Percentiles rank a stretch among this genome's conserved stretches.
These are phyloP conservation scores for Chlamydomonas incerta DNA, from an alignment of 139 green algal species.

Conservation along the genomic window DNA sequence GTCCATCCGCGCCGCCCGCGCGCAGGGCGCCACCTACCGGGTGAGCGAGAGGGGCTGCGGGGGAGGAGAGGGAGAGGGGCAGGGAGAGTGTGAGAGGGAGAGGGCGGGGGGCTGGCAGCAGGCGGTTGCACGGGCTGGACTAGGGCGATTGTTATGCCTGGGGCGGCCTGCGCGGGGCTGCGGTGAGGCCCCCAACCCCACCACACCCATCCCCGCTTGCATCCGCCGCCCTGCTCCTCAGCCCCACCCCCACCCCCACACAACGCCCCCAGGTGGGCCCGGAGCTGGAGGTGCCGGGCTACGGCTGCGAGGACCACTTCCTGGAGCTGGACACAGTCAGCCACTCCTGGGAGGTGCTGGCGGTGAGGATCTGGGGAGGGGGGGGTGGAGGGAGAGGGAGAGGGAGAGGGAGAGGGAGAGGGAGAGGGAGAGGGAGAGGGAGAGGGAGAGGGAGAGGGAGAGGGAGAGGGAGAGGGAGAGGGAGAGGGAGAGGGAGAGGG, in stretches of 20 bases:
- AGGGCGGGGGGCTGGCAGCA: too few species aligned
- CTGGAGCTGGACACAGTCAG: constrained; percentile 90
- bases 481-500: constrained; percentile 54
- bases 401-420: not conserved
- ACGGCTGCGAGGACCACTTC: constrained; percentile 99
- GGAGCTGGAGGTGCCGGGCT: constrained; percentile 96
- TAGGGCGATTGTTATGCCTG: too few species aligned
- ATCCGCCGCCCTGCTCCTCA: too few species aligned
- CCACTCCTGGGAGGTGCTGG: constrained; percentile 92
- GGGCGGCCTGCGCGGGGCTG: too few species aligned
- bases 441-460: too few species aligned
- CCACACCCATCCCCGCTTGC: too few species aligned
- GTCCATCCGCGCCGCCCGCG: constrained; percentile 8
- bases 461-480: too few species aligned
- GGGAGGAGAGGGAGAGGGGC: not conserved
- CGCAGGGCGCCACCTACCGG: constrained; percentile 78
- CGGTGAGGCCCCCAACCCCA: too few species aligned
- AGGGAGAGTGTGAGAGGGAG: not conserved
- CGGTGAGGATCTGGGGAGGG: constrained; percentile 52
- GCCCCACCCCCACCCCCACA: too few species aligned
- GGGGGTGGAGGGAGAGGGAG: not conserved
- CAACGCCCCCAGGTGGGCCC: constrained; percentile 85
- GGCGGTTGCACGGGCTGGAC: too few species aligned
- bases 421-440: constrained; percentile 57
- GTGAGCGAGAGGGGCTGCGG: constrained; percentile 46